Evolutionary conservation across 495 filamentous ascomycete species (phyloP).

Genomic region (Tuber calosporum): DNA sequence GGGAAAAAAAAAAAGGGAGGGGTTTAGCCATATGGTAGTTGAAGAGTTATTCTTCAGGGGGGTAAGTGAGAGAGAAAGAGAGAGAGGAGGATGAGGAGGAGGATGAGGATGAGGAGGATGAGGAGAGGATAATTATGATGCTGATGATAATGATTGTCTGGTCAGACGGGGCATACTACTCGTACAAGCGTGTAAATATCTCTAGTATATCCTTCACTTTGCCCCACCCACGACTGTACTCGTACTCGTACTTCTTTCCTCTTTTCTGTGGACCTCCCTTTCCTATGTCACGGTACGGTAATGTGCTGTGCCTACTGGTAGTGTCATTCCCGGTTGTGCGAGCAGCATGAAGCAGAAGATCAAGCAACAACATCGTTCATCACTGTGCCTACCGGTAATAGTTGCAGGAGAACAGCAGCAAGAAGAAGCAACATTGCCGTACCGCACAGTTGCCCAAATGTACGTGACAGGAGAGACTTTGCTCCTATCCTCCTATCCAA

Average conservation of each 20-base stretch:
- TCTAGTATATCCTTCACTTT: slow-evolving; percentile 14
- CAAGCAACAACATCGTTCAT: not conserved
- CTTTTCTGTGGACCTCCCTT: not conserved
- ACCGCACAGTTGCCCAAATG: not conserved
- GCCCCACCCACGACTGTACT: not conserved
- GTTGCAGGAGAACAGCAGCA: not conserved
- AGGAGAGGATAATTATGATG: not conserved
- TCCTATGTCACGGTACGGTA: not conserved
- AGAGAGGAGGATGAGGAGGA: slow-evolving; percentile 5
- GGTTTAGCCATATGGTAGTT: not conserved
- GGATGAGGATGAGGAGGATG: slow-evolving; percentile 1
- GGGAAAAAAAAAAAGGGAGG: not conserved
- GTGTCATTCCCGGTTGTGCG: not conserved
- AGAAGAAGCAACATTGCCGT: not conserved
- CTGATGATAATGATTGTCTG: slow-evolving; percentile 11
- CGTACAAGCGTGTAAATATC: slow-evolving; percentile 15
- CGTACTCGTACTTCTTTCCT: not conserved
- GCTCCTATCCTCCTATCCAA: not conserved
- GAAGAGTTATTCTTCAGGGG: not conserved
- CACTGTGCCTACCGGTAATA: too few relatives aligned
- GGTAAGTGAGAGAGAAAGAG: slow-evolving; percentile 9
- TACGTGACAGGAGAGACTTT: not conserved
- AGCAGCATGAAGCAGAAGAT: not conserved
- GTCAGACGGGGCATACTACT: slow-evolving; percentile 15
- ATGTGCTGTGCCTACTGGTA: not conserved